Conservation (phyloP, 257 asterid species). For the Ehretia macrophylla region DNA sequence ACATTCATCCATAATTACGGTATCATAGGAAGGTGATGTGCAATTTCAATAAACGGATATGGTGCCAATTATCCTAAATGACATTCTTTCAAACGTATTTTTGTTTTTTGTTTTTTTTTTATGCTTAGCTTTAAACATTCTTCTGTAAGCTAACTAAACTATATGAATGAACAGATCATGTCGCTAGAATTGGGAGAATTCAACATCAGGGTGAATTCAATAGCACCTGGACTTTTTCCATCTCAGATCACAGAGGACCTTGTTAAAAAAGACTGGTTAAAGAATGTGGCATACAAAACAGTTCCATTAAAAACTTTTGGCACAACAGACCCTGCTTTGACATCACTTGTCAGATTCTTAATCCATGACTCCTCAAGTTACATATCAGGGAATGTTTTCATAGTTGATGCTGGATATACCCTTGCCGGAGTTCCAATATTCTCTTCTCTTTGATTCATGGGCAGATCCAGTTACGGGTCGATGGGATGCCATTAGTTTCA, state of each 20-base stretch:
- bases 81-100: too few relatives aligned
- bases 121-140: neutral
- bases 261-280: neutral
- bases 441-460: neutral
- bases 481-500: too few relatives aligned
- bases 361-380: neutral
- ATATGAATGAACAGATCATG: neutral
- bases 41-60: too few relatives aligned
- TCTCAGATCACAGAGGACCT: neutral
- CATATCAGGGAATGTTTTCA: neutral
- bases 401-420: conserved; percentile 1
- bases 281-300: neutral
- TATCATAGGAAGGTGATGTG: too few relatives aligned
- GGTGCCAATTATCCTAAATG: too few relatives aligned
- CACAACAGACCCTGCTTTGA: neutral
- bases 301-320: neutral
- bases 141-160: neutral
- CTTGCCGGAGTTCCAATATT: neutral
- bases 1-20: too few relatives aligned
- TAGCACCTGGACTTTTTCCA: neutral
- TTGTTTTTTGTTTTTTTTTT: too few relatives aligned
- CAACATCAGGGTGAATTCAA: neutral
- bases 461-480: too few relatives aligned
- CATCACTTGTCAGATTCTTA: neutral
- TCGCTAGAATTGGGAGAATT: neutral